Evolutionary conservation across 768 basidiomycete species (phyloP), one percentile per base, ranked within the genome.

Genomic region (Sporobolomyces roseus): DNA sequence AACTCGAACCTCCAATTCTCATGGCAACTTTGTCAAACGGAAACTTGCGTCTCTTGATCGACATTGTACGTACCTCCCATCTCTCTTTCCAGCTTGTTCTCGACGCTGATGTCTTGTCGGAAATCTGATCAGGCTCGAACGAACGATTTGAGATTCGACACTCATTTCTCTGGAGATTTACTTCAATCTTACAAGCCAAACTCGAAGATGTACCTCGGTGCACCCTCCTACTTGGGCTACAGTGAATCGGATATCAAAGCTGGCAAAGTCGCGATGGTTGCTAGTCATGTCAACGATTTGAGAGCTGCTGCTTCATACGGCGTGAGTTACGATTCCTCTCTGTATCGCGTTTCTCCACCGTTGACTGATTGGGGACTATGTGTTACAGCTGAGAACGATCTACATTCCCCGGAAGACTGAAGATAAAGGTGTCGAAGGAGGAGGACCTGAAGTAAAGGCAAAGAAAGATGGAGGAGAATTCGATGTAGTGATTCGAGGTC

Each of bases 81-180:
- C 21, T 25, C 10, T 56, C 54, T 56, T 27, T 29, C 32, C n/a
- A n/a, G 27, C 6, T 46, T 27, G 1, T 48, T 38, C 14, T 29
- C 19, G 5, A 13, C 21, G 27, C 23, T 2, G 3, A 17, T 23
- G 9, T 7, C 17, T 41, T 12, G 10, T 29, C 21, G 27, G n/a
- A n/a, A 0, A 4, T 21, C 32, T 8, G 0, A 25, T 2, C 51
- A 71, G 70, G 55, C 70, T 30, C 64, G 61, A n/a, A 62, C 62
- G 35, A 59, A 62, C 61, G 38, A 56, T 50, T 56, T 71, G 23
- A 38, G 49, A n/a, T 46, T 66, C 45, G 61, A 66, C 45, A 56
- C 61, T 17, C 61, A 63, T 59, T 71, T 71, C 52, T 71, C 70
- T 16, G 70, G 70, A 56, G 70, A 71, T 58, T 49, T 71, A 35